Base-by-base conservation (phyloP, 108 stramenopile genomes). In the Skeletonema costatum region DNA sequence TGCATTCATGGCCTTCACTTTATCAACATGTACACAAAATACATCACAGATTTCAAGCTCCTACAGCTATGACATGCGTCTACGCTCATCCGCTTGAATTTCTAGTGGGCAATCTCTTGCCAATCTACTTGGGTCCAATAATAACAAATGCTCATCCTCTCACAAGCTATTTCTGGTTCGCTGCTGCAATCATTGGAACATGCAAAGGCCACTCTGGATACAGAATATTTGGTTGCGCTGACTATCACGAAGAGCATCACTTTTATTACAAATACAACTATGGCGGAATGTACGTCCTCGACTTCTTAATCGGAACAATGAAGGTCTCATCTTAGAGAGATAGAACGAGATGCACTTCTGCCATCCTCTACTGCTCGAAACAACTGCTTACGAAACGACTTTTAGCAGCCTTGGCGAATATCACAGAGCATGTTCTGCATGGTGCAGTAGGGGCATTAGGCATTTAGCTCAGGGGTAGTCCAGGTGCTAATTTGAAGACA, bases 71-170 rank as follows among this genome's bases (percentile, higher is more conserved):
- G 36, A 6, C 36, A 36, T 70, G 75, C 33, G 75, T 76, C 3
- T 76, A 76, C 66, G 68, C 75, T 12, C 75, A 76, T 70, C 75
- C 75, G 29, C 30, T 76, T 16, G 75, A 76, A 29, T 76, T 76
- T 70, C 56, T 58, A 5, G n/a, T 76, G 4, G 75, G 75, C 4
- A 76, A 70, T 70, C 0, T 76, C 11, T 58, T 58, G 7, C 56
- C 56, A 58, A 58, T 58, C 7, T 58, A 10, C 29, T 29, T 64
- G 11, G 77, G 77, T 5, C 61, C 63, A 3, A 73, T 73, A 5
- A 6, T 78, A 19, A 60, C 68, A 32, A 78, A 73, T 35, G 60
- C 77, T 16, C 71, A 78, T 63, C 77, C 77, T 4, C 13, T 16
- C 4, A 64, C 71, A 12, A 46, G 70, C 62, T 71, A 78, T 30